A percentile compares a stretch with the other conserved stretches of the same genome.
These are phyloP conservation scores for Phytophthora sp. DNA, from an alignment of 352 stramenopile genomes.

Conservation along the genomic window DNA sequence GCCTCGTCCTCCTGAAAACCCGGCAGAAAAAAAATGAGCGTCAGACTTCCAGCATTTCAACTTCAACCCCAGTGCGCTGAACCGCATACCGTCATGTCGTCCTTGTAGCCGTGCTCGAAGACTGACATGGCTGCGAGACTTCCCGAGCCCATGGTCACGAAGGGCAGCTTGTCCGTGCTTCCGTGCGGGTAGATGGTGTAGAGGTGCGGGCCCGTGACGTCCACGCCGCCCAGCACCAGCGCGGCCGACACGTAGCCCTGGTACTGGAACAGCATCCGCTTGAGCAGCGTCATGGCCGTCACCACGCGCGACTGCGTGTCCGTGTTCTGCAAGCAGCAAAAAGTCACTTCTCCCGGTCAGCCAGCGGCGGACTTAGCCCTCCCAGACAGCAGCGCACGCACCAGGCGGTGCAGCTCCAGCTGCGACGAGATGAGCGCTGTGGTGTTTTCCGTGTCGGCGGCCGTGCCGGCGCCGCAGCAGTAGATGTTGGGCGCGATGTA, in stretches of 20 bases:
- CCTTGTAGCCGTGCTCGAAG: slow-evolving; percentile 95
- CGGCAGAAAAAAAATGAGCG: not conserved
- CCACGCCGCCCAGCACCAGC: slow-evolving; percentile 97
- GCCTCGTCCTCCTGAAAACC: slow-evolving; percentile 90
- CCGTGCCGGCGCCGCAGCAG: slow-evolving; percentile 97
- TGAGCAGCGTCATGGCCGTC: slow-evolving; percentile 97
- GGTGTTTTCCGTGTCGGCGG: slow-evolving; percentile 97
- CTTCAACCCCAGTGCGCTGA: no score
- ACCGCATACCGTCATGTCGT: slow-evolving; percentile 89
- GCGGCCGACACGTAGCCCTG: slow-evolving; percentile 97
- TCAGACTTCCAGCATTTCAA: no score
- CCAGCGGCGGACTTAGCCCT: no score
- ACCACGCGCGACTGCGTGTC: slow-evolving; percentile 92
- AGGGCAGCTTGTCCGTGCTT: slow-evolving; percentile 96
- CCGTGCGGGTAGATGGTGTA: slow-evolving; percentile 99
- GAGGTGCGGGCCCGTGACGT: slow-evolving; percentile 95
- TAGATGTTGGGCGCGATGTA: slow-evolving; percentile 99
- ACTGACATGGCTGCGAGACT: slow-evolving; percentile 98
- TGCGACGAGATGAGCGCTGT: slow-evolving; percentile 87
- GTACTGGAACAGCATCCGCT: slow-evolving; percentile 97
- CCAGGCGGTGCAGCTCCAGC: slow-evolving; percentile 95
- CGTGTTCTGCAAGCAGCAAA: slow-evolving; percentile 59
- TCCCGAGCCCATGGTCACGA: slow-evolving; percentile 99
- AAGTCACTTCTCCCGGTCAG: slow-evolving; percentile 2
- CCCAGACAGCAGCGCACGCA: slow-evolving; percentile 48